Percentiles rank a stretch among this genome's conserved stretches.
Evolutionary conservation across 2,329 filamentous ascomycete species (phyloP).

Genomic region (Penicillium brevicompactum): DNA sequence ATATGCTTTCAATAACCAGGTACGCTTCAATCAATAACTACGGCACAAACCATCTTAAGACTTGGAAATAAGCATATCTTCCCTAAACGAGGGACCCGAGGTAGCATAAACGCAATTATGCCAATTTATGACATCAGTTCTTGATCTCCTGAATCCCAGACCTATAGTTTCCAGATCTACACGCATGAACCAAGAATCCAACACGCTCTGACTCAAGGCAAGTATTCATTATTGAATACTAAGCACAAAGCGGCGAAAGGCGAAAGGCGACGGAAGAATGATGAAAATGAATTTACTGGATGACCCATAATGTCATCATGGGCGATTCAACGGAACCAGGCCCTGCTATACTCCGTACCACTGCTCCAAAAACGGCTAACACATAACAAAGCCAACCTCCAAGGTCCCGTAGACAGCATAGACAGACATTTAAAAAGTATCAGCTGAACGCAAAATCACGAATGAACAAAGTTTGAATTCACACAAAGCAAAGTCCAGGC

Average conservation of each 20-base stretch:
- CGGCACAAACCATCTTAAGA: background rate
- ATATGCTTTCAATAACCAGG: background rate
- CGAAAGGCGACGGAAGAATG: slow-evolving; percentile 5
- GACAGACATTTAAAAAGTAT: background rate
- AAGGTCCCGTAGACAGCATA: too few species aligned
- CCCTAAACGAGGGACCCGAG: too few species aligned
- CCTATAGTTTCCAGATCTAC: background rate
- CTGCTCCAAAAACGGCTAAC: too few species aligned
- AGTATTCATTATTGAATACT: background rate
- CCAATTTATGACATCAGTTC: slow-evolving; percentile 11
- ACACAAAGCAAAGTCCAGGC: background rate
- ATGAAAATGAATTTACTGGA: slow-evolving; percentile 16
- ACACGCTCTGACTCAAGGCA: background rate
- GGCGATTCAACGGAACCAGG: slow-evolving; percentile 7
- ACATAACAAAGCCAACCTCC: too few species aligned
- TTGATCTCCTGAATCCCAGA: background rate
- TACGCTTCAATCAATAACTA: background rate
- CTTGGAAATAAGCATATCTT: background rate
- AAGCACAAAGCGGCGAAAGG: background rate
- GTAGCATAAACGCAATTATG: background rate
- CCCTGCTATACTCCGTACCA: background rate
- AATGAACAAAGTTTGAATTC: background rate
- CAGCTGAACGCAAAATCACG: background rate
- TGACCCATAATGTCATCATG: slow-evolving; percentile 21
- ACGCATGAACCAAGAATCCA: background rate